A percentile compares a stretch with the other conserved stretches of the same genome.
phyloP scores from a whole-genome alignment of 2,329 filamentous ascomycete genomes.

The Pyrenochaeta sp. region DNA sequence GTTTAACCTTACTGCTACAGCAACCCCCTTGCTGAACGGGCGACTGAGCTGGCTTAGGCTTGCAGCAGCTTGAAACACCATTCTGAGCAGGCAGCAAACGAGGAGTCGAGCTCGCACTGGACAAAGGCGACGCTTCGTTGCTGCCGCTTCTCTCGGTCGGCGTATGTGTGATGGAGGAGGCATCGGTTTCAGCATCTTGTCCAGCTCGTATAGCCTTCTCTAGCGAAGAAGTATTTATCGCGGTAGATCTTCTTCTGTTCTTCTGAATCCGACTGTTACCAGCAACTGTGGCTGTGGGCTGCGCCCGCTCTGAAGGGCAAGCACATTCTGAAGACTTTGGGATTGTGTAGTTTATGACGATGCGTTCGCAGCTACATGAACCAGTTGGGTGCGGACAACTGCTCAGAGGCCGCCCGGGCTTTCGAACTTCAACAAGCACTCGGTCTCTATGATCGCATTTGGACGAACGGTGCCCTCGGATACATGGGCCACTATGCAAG shows the following conservation, averaged over 20 bases:
- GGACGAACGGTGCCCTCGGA: slow-evolving; percentile 77
- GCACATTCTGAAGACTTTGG: slow-evolving; percentile 53
- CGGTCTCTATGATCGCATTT: slow-evolving; percentile 77
- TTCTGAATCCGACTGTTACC: slow-evolving; percentile 46
- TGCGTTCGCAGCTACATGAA: slow-evolving; percentile 68
- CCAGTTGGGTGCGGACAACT: slow-evolving; percentile 72
- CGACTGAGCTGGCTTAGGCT: slow-evolving; percentile 33
- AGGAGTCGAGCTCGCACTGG: slow-evolving; percentile 50
- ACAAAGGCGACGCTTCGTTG: slow-evolving; percentile 43
- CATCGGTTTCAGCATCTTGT: slow-evolving; percentile 42
- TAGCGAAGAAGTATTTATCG: slow-evolving; percentile 36
- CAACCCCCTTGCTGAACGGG: slow-evolving; percentile 35
- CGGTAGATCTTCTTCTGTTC: slow-evolving; percentile 39
- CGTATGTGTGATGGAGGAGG: slow-evolving; percentile 40
- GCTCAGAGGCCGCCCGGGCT: slow-evolving; percentile 75
- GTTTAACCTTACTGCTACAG: slow-evolving; percentile 38
- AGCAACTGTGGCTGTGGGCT: slow-evolving; percentile 29
- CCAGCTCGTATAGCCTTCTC: slow-evolving; percentile 48
- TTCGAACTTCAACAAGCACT: slow-evolving; percentile 74
- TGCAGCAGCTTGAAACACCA: slow-evolving; percentile 42
- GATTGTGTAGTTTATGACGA: slow-evolving; percentile 62
- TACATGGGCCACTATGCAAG: slow-evolving; percentile 71
- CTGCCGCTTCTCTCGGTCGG: slow-evolving; percentile 46
- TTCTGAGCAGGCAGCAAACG: slow-evolving; percentile 39
- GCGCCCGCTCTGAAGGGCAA: slow-evolving; percentile 44